These are phyloP conservation scores for Leccinum boreale DNA, from an alignment of 768 basidiomycete species.

Conservation along the genomic window DNA sequence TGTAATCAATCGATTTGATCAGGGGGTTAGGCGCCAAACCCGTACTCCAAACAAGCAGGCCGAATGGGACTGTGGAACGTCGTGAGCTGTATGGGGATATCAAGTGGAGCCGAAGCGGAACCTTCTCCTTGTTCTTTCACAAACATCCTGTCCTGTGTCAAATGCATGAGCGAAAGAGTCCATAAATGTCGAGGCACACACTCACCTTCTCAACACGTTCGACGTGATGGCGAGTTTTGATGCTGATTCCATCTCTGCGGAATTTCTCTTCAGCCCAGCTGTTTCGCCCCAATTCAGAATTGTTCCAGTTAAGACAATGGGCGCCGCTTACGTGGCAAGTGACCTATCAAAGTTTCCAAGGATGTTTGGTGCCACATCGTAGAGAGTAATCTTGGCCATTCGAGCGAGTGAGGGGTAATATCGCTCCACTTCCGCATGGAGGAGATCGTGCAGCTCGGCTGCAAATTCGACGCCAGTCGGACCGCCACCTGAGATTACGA, in stretches of 20 bases:
- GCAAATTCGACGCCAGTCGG: slow-evolving; percentile 82
- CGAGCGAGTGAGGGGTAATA: slow-evolving; percentile 64
- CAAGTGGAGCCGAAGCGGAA: slow-evolving; percentile 21
- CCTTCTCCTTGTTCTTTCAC: slow-evolving; percentile 74
- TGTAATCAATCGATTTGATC: slow-evolving; percentile 53
- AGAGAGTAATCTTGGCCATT: slow-evolving; percentile 69
- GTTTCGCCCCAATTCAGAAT: slow-evolving; percentile 1
- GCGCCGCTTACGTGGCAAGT: slow-evolving; percentile 48
- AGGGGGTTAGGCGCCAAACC: slow-evolving; percentile 83
- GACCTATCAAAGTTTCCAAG: slow-evolving; percentile 71
- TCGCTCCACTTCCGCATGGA: slow-evolving; percentile 58
- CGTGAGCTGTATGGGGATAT: slow-evolving; percentile 4
- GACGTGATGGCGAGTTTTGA: slow-evolving; percentile 73
- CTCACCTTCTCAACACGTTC: slow-evolving; percentile 59
- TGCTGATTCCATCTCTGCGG: slow-evolving; percentile 67
- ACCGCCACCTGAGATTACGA: slow-evolving; percentile 51
- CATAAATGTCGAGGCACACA: slow-evolving; percentile 3
- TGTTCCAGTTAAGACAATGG: neutral
- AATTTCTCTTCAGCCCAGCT: slow-evolving; percentile 73
- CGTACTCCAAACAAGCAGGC: slow-evolving; percentile 85
- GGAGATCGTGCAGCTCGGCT: slow-evolving; percentile 76
- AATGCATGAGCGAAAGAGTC: slow-evolving; percentile 7
- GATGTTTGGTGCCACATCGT: slow-evolving; percentile 79
- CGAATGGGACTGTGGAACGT: slow-evolving; percentile 60
- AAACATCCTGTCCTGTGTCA: slow-evolving; percentile 55